These are phyloP conservation scores for Margaritispora aquatica DNA, from an alignment of 495 filamentous ascomycete species.

Conservation along the genomic window DNA sequence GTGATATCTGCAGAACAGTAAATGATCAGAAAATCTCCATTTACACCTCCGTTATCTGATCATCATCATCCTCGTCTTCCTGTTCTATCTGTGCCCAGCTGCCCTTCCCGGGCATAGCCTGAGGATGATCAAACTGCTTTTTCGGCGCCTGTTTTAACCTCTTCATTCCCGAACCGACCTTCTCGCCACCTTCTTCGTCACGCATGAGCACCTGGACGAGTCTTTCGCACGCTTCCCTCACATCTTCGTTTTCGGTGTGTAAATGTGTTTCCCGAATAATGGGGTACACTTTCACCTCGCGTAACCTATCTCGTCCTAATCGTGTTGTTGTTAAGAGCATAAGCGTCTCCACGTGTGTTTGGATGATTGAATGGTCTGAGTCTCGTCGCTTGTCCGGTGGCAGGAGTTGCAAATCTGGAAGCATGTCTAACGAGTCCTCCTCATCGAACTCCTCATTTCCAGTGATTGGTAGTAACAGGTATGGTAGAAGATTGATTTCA, in stretches of 20 bases:
- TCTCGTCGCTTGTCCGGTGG: slow-evolving; percentile 85
- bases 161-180: slow-evolving; percentile 18
- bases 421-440: slow-evolving; percentile 73
- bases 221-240: slow-evolving; percentile 80
- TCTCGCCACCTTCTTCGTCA: slow-evolving; percentile 49
- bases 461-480: slow-evolving; percentile 66
- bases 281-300: slow-evolving; percentile 75
- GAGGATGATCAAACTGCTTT: not conserved
- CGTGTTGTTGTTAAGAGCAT: slow-evolving; percentile 74
- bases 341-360: slow-evolving; percentile 84
- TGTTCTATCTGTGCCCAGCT: slow-evolving; percentile 1
- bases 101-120: not conserved
- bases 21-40: no score
- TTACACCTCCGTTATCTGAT: slow-evolving; percentile 3
- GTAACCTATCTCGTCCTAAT: slow-evolving; percentile 65
- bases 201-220: slow-evolving; percentile 89
- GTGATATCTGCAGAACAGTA: no score
- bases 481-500: slow-evolving; percentile 75
- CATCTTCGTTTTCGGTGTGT: slow-evolving; percentile 69
- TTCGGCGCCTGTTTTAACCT: slow-evolving; percentile 11
- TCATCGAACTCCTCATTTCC: slow-evolving; percentile 58
- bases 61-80: slow-evolving; percentile 2
- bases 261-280: slow-evolving; percentile 83
- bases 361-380: slow-evolving; percentile 62
- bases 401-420: slow-evolving; percentile 80